These are phyloP conservation scores for Umbelopsis ramanniana DNA, from an alignment of 192 early-diverging fungal genomes.

Conservation along the genomic window DNA sequence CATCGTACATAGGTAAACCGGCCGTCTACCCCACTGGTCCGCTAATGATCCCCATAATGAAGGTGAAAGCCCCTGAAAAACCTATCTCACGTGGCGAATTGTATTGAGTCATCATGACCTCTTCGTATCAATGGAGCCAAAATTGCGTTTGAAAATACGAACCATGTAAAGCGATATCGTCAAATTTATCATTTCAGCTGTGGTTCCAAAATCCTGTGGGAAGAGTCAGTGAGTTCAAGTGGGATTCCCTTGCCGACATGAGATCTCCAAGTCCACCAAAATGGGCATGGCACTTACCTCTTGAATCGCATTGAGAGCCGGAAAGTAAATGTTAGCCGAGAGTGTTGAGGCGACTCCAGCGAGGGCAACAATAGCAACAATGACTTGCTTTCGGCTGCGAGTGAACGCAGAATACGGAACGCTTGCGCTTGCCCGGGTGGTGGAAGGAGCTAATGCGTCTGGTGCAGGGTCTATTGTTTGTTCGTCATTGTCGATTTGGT, in stretches of 20 bases:
- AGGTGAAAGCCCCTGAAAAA: conserved; percentile 40
- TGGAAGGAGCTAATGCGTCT: not conserved
- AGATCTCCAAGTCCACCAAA: too few relatives aligned
- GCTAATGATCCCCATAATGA: conserved; percentile 42
- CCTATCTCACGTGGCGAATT: not conserved
- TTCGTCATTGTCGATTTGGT: not conserved
- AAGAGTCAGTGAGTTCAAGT: too few relatives aligned
- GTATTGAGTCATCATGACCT: not conserved
- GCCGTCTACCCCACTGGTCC: conserved; percentile 40
- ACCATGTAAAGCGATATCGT: conserved; percentile 28
- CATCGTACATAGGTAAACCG: conserved; percentile 35
- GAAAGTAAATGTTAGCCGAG: conserved; percentile 32
- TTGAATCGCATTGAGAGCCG: conserved; percentile 30
- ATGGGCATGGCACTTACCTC: not conserved
- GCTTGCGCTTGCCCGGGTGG: not conserved
- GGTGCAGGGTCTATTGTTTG: not conserved
- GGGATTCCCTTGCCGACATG: too few relatives aligned
- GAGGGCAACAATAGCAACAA: conserved; percentile 38
- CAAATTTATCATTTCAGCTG: conserved; percentile 17
- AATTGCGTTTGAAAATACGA: not conserved
- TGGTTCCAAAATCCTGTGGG: conserved; percentile 17
- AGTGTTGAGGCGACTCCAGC: conserved; percentile 36
- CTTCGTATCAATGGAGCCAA: not conserved
- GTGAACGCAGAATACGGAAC: conserved; percentile 26
- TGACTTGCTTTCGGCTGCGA: conserved; percentile 32